Percentiles rank a stretch among this genome's conserved stretches.
Evolutionary conservation across 768 basidiomycete species (phyloP).

Genomic region (Dioszegia crocea): DNA sequence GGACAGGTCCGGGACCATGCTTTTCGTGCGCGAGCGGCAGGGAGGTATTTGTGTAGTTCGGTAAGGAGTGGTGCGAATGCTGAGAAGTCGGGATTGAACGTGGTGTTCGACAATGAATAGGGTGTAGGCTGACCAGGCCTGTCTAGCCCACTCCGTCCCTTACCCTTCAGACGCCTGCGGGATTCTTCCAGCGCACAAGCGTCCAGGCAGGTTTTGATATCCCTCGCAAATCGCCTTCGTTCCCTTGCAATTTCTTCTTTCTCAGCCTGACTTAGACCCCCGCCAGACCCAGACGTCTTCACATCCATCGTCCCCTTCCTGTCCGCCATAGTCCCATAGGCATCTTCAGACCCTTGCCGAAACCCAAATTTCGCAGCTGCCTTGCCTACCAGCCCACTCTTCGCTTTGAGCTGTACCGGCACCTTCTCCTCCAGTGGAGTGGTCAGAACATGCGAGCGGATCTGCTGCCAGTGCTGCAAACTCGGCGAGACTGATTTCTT

Average conservation of each 20-base stretch:
- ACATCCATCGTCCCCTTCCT: no score
- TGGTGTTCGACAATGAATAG: conserved; percentile 9
- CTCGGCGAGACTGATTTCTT: conserved; percentile 33
- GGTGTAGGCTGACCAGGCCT: no score
- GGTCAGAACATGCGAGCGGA: conserved; percentile 34
- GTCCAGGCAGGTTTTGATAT: conserved; percentile 36
- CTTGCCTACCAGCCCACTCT: conserved; percentile 31
- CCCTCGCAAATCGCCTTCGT: conserved; percentile 36
- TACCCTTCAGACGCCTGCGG: conserved; percentile 13
- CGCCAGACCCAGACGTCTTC: neutral
- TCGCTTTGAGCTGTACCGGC: conserved; percentile 18
- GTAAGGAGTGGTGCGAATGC: conserved; percentile 38
- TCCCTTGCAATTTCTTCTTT: conserved; percentile 39
- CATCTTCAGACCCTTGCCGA: conserved; percentile 32
- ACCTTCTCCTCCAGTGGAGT: conserved; percentile 21
- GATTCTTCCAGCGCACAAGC: conserved; percentile 36
- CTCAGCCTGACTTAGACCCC: conserved; percentile 25
- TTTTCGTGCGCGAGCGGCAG: conserved; percentile 35
- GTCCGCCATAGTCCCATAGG: neutral
- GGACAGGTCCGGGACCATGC: conserved; percentile 40
- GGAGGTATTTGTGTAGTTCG: conserved; percentile 36
- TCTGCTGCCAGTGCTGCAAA: conserved; percentile 42
- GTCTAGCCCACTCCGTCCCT: conserved; percentile 4
- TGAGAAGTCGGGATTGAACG: conserved; percentile 29
- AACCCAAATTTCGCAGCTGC: conserved; percentile 39